Percentiles rank a stretch among this genome's conserved stretches.
Conservation (phyloP, 768 basidiomycete species). For the Coprinopsis sp. region DNA sequence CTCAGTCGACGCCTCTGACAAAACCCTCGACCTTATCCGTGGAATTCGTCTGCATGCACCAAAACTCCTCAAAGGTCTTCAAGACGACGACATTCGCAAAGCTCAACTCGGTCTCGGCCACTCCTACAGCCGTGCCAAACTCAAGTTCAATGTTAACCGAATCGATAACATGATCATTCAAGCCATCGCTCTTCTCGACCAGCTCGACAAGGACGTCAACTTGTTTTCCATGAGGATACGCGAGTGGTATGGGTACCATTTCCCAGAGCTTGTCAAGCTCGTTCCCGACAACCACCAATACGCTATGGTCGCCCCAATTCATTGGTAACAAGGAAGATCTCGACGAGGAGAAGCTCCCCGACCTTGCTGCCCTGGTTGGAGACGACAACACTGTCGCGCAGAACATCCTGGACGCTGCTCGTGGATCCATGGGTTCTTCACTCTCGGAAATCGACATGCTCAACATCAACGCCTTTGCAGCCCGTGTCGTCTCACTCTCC, state of each 20-base stretch:
- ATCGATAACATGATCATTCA: conserved; percentile 99
- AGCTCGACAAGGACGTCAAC: conserved; percentile 99
- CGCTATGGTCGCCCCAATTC: conserved; percentile 75
- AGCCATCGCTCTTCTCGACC: conserved; percentile 96
- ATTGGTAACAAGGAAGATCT: conserved; percentile 87
- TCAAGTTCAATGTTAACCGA: conserved; percentile 96
- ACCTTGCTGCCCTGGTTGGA: conserved; percentile 73
- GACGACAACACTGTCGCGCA: conserved; percentile 83
- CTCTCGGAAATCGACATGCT: conserved; percentile 92
- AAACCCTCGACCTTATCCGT: conserved; percentile 80
- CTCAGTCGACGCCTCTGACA: conserved; percentile 77
- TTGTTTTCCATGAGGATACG: conserved; percentile 96
- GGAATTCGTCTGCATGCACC: conserved; percentile 89
- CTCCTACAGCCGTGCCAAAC: conserved; percentile 94
- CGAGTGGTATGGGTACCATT: conserved; percentile 99
- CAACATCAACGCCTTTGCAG: conserved; percentile 90
- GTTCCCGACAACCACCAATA: conserved; percentile 95
- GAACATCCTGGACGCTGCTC: conserved; percentile 92
- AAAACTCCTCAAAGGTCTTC: conserved; percentile 85
- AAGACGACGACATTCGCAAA: conserved; percentile 81
- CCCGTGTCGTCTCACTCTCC: conserved; percentile 84
- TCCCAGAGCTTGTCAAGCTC: conserved; percentile 91
- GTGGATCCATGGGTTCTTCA: conserved; percentile 90
- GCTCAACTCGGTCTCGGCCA: conserved; percentile 97
- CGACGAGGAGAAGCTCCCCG: conserved; percentile 72